phyloP scores from a whole-genome alignment of 805 yeast species.

The Priceomyces castillae region DNA sequence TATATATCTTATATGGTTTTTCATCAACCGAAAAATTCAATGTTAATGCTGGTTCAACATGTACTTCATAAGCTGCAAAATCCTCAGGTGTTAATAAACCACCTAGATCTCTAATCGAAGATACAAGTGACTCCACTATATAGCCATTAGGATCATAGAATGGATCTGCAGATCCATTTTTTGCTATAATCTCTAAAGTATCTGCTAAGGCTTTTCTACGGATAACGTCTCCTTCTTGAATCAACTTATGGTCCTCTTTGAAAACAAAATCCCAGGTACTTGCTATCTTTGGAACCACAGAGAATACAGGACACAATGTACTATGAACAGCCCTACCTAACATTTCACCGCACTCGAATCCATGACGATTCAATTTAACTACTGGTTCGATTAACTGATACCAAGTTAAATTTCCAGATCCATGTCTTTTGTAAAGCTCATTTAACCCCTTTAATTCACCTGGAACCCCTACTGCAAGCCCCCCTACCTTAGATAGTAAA shows the following conservation, averaged over 20 bases:
- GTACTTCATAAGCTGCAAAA: constrained; percentile 58
- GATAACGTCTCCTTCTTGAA: constrained; percentile 57
- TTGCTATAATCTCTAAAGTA: constrained; percentile 66
- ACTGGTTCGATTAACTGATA: constrained; percentile 72
- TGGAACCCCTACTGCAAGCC: constrained; percentile 85
- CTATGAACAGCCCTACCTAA: constrained; percentile 34
- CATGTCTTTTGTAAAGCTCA: constrained; percentile 55
- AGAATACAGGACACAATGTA: constrained; percentile 24
- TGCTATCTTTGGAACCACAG: constrained; percentile 23
- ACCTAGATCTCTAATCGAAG: constrained; percentile 48
- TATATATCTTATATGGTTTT: constrained; percentile 26
- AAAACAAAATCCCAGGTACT: constrained; percentile 59
- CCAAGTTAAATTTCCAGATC: constrained; percentile 76
- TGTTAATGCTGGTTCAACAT: constrained; percentile 43
- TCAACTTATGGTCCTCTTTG: constrained; percentile 23
- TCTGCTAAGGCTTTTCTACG: constrained; percentile 60
- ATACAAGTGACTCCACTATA: constrained; percentile 60
- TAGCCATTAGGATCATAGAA: constrained; percentile 84
- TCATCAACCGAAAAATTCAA: constrained; percentile 19
- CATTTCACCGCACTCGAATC: constrained; percentile 46
- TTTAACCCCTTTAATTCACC: constrained; percentile 89
- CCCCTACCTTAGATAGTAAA: constrained; percentile 65
- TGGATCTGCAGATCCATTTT: constrained; percentile 70
- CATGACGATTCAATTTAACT: constrained; percentile 57
- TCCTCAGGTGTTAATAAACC: constrained; percentile 71